A percentile compares a stretch with the other conserved stretches of the same genome.
These are phyloP conservation scores for Naganishia randhawae DNA, from an alignment of 768 basidiomycete genomes.

Conservation along the genomic window DNA sequence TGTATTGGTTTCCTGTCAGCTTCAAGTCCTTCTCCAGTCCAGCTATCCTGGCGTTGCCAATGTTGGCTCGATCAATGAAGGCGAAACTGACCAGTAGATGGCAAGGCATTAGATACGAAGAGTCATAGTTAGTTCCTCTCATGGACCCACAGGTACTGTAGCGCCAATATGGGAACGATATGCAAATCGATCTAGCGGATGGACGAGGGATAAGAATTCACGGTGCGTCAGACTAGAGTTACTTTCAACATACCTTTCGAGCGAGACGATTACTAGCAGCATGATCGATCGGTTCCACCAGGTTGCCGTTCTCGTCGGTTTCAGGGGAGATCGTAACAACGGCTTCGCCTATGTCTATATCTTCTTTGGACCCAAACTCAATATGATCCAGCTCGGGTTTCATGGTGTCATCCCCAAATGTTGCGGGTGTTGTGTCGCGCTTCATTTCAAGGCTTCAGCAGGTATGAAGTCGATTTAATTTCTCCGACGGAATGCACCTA, in stretches of 20 bases:
- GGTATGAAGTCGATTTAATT: not conserved
- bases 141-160: slow-evolving; percentile 20
- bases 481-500: not conserved
- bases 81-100: slow-evolving; percentile 10
- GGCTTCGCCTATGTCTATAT: not conserved
- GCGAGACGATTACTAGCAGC: slow-evolving; percentile 23
- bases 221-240: not conserved
- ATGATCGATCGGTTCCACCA: slow-evolving; percentile 20
- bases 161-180: slow-evolving; percentile 22
- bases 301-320: slow-evolving; percentile 9
- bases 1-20: slow-evolving; percentile 34
- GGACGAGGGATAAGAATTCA: not conserved
- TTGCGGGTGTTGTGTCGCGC: not conserved
- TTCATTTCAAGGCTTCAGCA: not conserved
- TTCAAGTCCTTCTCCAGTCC: slow-evolving; percentile 38
- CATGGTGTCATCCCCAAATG: not conserved
- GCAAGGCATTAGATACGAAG: not conserved
- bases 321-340: not conserved
- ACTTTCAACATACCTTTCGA: slow-evolving; percentile 15
- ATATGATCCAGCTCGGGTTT: slow-evolving; percentile 2
- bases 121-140: not conserved
- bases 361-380: slow-evolving; percentile 1
- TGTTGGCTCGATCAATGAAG: slow-evolving; percentile 28
- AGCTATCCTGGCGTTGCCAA: slow-evolving; percentile 31
- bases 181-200: slow-evolving; percentile 18